Evolutionary conservation across 2,329 filamentous ascomycete genomes (phyloP).

Genomic region (Monosporascus sp.): DNA sequence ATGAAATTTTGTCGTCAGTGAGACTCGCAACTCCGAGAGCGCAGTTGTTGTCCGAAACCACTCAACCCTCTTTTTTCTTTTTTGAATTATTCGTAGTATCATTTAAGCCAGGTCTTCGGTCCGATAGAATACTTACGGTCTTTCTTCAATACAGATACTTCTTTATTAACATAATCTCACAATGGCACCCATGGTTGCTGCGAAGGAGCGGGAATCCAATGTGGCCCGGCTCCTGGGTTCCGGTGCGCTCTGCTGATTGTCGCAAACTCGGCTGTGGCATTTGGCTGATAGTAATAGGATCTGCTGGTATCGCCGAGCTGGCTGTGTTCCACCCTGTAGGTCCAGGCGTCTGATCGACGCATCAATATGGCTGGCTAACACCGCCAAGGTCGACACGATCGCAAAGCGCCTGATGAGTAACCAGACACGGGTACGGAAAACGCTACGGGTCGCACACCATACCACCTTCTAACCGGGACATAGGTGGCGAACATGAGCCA

Average conservation of each 20-base stretch:
- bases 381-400: constrained; percentile 81
- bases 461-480: constrained; percentile 5
- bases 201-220: constrained; percentile 75
- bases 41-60: no score
- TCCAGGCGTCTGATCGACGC: constrained; percentile 3
- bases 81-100: no score
- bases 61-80: no score
- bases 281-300: constrained; percentile 40
- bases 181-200: constrained; percentile 56
- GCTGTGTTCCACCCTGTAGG: constrained; percentile 65
- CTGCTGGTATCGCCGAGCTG: constrained; percentile 57
- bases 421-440: constrained; percentile 60
- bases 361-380: constrained; percentile 17
- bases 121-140: not conserved
- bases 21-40: no score
- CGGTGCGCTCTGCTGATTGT: constrained; percentile 48
- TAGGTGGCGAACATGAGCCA: constrained; percentile 38
- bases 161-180: constrained; percentile 14
- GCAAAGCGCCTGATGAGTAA: constrained; percentile 99
- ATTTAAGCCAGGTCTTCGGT: no score
- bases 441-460: not conserved
- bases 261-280: not conserved
- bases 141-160: not conserved
- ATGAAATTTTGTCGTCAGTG: no score
- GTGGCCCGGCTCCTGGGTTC: constrained; percentile 84